Percentiles rank a stretch among this genome's conserved stretches.
Conservation (phyloP, 129 eudicot species). For the Silybum marianum region DNA sequence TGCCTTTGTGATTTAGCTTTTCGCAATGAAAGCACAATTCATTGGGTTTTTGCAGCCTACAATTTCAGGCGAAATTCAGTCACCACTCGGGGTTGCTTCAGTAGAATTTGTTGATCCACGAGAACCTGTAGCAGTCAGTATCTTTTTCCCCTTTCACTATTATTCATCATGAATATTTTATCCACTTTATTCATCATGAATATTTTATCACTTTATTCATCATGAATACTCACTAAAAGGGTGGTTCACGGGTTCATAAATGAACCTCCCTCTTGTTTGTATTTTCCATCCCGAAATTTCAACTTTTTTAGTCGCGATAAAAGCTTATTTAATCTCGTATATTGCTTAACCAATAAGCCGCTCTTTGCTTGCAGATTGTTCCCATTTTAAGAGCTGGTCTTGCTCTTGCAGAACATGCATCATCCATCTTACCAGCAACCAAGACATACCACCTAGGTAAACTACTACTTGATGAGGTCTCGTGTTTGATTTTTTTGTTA, state of each 20-base stretch:
- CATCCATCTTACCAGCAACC: slow-evolving; percentile 84
- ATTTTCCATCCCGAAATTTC: neutral
- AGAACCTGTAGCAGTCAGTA: slow-evolving; percentile 89
- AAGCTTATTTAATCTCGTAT: neutral
- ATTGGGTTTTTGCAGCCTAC: slow-evolving; percentile 58
- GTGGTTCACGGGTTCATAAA: neutral
- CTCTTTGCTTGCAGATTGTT: slow-evolving; percentile 55
- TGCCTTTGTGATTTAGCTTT: neutral
- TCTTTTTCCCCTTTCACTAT: neutral
- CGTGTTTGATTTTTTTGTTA: neutral
- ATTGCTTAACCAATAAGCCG: neutral
- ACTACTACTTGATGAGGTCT: neutral
- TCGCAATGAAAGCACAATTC: neutral
- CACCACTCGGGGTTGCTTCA: slow-evolving; percentile 82
- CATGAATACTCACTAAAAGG: neutral
- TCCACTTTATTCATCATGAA: neutral
- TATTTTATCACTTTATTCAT: neutral
- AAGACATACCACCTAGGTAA: slow-evolving; percentile 89
- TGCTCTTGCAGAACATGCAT: slow-evolving; percentile 96
- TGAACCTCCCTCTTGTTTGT: neutral
- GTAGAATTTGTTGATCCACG: slow-evolving; percentile 92
- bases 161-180: neutral
- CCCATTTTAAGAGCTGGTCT: slow-evolving; percentile 99
- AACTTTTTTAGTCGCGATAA: neutral
- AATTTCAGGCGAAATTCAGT: slow-evolving; percentile 75